phyloP scores from a whole-genome alignment of 495 filamentous ascomycete species.

The Penicillium coffeae region DNA sequence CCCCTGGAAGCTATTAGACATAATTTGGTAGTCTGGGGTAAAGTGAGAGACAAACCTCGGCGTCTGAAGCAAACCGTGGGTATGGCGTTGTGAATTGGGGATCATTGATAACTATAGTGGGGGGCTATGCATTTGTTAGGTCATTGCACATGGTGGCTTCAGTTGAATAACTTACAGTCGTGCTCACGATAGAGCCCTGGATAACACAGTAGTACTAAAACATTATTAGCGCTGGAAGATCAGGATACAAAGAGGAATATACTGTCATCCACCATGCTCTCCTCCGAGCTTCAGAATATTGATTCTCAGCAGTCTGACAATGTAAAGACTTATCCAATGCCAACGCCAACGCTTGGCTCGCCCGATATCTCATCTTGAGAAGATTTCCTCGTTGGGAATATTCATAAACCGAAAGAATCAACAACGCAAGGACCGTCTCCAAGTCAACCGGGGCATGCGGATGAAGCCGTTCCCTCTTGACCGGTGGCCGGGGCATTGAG shows the following conservation, averaged over 20 bases:
- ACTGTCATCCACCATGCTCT: constrained; percentile 64
- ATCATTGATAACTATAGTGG: constrained; percentile 52
- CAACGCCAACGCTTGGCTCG: constrained; percentile 52
- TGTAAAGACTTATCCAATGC: constrained; percentile 53
- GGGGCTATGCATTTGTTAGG: constrained; percentile 30
- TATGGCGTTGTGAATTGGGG: constrained; percentile 55
- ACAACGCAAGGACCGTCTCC: constrained; percentile 52
- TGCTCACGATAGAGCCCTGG: constrained; percentile 59
- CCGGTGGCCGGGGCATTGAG: constrained; percentile 37
- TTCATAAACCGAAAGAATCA: constrained; percentile 57
- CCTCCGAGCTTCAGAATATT: constrained; percentile 50
- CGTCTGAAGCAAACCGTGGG: constrained; percentile 49
- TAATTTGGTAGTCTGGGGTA: neutral
- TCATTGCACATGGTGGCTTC: neutral
- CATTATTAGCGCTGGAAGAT: constrained; percentile 9
- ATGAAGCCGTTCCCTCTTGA: constrained; percentile 49
- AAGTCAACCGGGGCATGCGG: constrained; percentile 47
- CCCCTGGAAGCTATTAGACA: constrained; percentile 32
- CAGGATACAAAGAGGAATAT: neutral
- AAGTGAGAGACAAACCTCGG: constrained; percentile 40
- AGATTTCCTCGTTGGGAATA: constrained; percentile 59
- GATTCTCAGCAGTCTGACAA: constrained; percentile 40
- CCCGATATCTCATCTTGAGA: constrained; percentile 57
- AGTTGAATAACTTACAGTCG: constrained; percentile 40
- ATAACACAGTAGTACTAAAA: constrained; percentile 54